Base-by-base conservation (phyloP, 257 asterid genomes). In the Knoxia roxburghii region DNA sequence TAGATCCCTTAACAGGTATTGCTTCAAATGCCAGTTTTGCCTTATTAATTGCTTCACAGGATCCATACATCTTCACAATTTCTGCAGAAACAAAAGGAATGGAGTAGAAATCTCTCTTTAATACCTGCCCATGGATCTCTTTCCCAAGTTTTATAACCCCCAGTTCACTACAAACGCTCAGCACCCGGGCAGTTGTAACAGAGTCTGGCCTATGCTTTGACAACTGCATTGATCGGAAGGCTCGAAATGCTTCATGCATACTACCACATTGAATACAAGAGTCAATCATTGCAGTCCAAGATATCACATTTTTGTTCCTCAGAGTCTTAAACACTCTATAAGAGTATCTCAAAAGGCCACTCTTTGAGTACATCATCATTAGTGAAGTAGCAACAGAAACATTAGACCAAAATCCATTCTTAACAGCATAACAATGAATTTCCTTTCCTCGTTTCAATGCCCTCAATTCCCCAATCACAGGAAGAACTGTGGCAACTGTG, bases 211-310 rank as follows among this genome's bases (percentile, higher is more conserved):
- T 82, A 79, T 88, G 92, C 74, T 80, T 76, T 5, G 99, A 88
- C 71, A 81, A 53, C 45, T 88, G 96, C 99, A 93, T 93, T 61
- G 64, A 39, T 46, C 95, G 88, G 63, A 93, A 90, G 72, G 83
- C 71, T 60, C 61, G 77, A 37, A 88, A 74, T 41, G 95, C 97
- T 72, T 90, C 77, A 0, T 76, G 62, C 17, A 79, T 77, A 77
- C 75, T 54, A 27, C 62, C 79, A 53, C 80, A 59, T 48, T 80
- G 95, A 37, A 90, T 81, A 50, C 77, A 86, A 37, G 95, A 84
- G 56, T 90, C 96, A 33, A 94, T 88, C 97, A 90, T 88, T 67
- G 96, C 91, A 4, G 99, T 94, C 96, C 99, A 94, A 0, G 95
- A 64, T 68, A 84, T 85, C 61, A 94, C 96, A 58, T 84, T 94